These are phyloP conservation scores for Leccinum variicolor DNA, from an alignment of 768 basidiomycete genomes.

Conservation along the genomic window DNA sequence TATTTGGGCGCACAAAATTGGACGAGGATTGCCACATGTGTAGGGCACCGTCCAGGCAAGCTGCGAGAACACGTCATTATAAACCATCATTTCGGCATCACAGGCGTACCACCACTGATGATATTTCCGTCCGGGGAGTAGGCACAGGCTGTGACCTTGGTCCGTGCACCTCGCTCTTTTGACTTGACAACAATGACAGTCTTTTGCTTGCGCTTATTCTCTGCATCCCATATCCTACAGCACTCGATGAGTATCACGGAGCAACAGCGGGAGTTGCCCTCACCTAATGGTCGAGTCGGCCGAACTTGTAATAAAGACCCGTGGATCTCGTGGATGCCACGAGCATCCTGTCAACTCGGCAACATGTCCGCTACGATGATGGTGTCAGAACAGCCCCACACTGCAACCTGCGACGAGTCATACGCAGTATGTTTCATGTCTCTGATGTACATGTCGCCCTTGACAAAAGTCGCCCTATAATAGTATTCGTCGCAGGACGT, in stretches of 20 bases:
- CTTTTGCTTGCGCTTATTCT: slow-evolving; percentile 92
- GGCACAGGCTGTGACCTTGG: slow-evolving; percentile 82
- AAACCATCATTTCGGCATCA: slow-evolving; percentile 5
- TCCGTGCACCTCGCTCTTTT: slow-evolving; percentile 91
- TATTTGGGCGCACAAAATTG: slow-evolving; percentile 90
- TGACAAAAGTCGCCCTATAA: slow-evolving; percentile 72
- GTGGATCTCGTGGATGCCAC: slow-evolving; percentile 88
- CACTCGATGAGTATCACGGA: slow-evolving; percentile 2
- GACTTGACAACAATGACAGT: slow-evolving; percentile 95
- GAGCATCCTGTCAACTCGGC: slow-evolving; percentile 84
- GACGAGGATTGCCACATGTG: slow-evolving; percentile 92
- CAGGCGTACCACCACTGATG: slow-evolving; percentile 77
- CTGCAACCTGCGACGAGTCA: slow-evolving; percentile 32
- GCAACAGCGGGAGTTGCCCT: slow-evolving; percentile 12
- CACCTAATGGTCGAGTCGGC: slow-evolving; percentile 94
- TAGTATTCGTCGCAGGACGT: slow-evolving; percentile 46
- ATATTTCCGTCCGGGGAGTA: slow-evolving; percentile 89
- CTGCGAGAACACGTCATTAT: slow-evolving; percentile 38
- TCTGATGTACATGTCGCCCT: slow-evolving; percentile 97
- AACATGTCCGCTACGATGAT: slow-evolving; percentile 77
- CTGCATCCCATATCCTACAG: slow-evolving; percentile 88
- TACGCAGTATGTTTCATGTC: slow-evolving; percentile 99
- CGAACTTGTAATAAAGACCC: slow-evolving; percentile 89
- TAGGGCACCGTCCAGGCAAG: slow-evolving; percentile 86
- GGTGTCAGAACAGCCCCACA: slow-evolving; percentile 5